Base-by-base conservation (phyloP, 768 basidiomycete genomes). In the Pilatotrama ljubarskyi region DNA sequence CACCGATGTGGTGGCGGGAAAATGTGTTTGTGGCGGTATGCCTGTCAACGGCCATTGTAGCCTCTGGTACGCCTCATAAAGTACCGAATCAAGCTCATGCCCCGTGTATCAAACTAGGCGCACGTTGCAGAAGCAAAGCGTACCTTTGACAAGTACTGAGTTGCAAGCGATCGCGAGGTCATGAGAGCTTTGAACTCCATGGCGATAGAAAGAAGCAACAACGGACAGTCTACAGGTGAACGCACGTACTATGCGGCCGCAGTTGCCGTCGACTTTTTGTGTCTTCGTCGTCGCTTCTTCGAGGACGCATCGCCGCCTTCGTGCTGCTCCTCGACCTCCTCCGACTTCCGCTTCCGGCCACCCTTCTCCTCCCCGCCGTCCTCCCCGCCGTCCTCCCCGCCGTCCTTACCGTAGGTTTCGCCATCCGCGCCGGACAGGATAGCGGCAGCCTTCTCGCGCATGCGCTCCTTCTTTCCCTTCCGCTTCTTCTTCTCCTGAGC, bases 401-500 rank as follows among this genome's bases (percentile, higher is more conserved):
- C 58, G 54, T 67, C 51, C 69, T 46, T 66, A 5, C 37, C 53
- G 13, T 58, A 63, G 17, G 58, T 63, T 8, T 61, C 64, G 18
- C 65, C 68, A 8, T 46, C 75, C 41, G 58, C 63, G n/a, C 44
- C 69, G 32, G 43, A 32, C 10, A 32, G 29, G 10, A 32, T 72
- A 26, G 63, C 69, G n/a, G 65, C 69, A 29, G 68, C 75, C 65
- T 79, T 86, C 65, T 78, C 63, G 64, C 77, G 82, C 75, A 81
- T 74, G 36, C 87, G 78, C 72, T 89, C 87, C 73, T 88, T 88
- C 79, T 83, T 88, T 13, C 87, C 87, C 66, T 79, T 86, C 66
- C 88, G 72, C 74, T 85, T 88, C 78, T 87, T 88, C 59, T 60
- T 68, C 41, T 55, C 61, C 17, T 36, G 68, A 32, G 53, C 64